Conservation (phyloP, 352 stramenopile species). For the Globisporangium takayamanum region DNA sequence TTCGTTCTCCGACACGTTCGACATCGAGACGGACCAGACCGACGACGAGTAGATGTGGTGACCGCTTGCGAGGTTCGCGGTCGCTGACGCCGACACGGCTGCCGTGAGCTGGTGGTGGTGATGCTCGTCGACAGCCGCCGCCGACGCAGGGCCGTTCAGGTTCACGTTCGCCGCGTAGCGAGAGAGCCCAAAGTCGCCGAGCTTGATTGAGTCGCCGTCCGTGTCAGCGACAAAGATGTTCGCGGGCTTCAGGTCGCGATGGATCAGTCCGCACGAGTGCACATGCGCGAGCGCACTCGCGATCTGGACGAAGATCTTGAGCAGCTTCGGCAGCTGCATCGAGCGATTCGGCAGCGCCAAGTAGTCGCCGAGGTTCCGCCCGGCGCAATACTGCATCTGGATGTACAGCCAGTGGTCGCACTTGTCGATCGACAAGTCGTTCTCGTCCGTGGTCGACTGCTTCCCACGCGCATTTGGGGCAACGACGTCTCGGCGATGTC, state of each 20-base stretch:
- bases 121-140: conserved; percentile 23
- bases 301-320: conserved; percentile 88
- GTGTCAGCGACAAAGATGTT: conserved; percentile 90
- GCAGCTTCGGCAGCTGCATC: conserved; percentile 71
- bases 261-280: conserved; percentile 86
- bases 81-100: conserved; percentile 8
- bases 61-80: conserved; percentile 8
- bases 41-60: conserved; percentile 35
- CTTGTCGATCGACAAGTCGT: conserved; percentile 50
- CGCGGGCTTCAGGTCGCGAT: conserved; percentile 89
- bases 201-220: conserved; percentile 81
- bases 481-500: conserved; percentile 5
- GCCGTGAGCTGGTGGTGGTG: conserved; percentile 11
- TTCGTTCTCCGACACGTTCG: conserved; percentile 70
- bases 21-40: conserved; percentile 47
- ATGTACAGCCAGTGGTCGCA: conserved; percentile 90
- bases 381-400: conserved; percentile 90
- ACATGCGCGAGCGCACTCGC: conserved; percentile 87
- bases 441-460: conserved; percentile 23
- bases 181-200: conserved; percentile 88
- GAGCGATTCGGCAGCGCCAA: conserved; percentile 55
- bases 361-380: conserved; percentile 81
- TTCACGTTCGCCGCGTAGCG: conserved; percentile 81
- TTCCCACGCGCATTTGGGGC: conserved; percentile 9
- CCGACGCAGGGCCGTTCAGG: conserved; percentile 28